Evolutionary conservation across 768 basidiomycete species (phyloP).

Genomic region (Chalciporus chontae): DNA sequence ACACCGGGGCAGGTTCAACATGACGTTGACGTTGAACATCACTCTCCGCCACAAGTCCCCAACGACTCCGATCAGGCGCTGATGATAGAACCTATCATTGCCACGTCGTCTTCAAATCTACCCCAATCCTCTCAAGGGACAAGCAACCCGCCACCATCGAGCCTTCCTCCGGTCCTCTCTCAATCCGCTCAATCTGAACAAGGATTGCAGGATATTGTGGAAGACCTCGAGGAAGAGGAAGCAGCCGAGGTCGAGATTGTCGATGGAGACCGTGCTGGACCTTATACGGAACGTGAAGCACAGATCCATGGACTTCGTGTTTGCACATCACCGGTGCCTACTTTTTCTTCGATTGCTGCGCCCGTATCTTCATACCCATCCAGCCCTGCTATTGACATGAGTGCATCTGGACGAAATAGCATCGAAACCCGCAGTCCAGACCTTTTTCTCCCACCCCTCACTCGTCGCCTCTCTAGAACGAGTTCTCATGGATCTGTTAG

Average conservation of each 20-base stretch:
- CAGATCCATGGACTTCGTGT: constrained; percentile 60
- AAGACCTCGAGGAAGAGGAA: constrained; percentile 49
- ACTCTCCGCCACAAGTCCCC: neutral
- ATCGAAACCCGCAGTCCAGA: constrained; percentile 27
- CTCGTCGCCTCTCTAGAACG: constrained; percentile 22
- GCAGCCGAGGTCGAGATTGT: constrained; percentile 16
- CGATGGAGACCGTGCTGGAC: constrained; percentile 17
- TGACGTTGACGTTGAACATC: neutral
- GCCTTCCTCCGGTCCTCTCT: constrained; percentile 33
- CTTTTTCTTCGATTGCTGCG: constrained; percentile 23
- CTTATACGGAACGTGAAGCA: constrained; percentile 18
- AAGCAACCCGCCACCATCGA: constrained; percentile 36
- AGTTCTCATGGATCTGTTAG: constrained; percentile 25
- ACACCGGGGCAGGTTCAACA: neutral
- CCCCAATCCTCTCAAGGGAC: constrained; percentile 15
- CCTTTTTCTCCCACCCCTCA: constrained; percentile 14
- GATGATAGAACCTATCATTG: constrained; percentile 55
- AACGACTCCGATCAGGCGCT: constrained; percentile 11
- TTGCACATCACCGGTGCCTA: constrained; percentile 40
- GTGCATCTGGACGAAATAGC: constrained; percentile 19
- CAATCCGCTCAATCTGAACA: constrained; percentile 27
- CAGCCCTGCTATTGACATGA: constrained; percentile 17
- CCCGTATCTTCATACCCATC: constrained; percentile 23
- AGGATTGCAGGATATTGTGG: constrained; percentile 53
- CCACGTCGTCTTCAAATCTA: constrained; percentile 27